These are phyloP conservation scores for Neurospora hispaniola DNA, from an alignment of 495 filamentous ascomycete genomes.

Conservation along the genomic window DNA sequence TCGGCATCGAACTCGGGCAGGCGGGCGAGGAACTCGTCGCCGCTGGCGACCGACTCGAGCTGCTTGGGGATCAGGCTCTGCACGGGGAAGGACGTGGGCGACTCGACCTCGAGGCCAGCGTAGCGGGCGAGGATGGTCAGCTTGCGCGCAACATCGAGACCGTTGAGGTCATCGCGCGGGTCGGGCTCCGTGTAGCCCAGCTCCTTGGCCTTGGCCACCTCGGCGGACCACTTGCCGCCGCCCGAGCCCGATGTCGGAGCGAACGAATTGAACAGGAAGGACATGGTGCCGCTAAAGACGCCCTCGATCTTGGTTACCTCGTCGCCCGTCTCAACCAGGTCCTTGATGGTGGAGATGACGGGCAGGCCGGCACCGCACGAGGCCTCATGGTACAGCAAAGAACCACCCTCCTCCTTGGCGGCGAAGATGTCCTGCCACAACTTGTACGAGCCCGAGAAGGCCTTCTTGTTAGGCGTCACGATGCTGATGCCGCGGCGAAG, in stretches of 20 bases:
- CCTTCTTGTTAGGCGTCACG: conserved; percentile 97
- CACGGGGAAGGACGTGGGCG: conserved; percentile 78
- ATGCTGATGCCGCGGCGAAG: conserved; percentile 71
- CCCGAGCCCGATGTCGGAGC: conserved; percentile 58
- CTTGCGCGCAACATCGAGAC: conserved; percentile 93
- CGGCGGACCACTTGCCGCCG: conserved; percentile 66
- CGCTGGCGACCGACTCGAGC: conserved; percentile 61
- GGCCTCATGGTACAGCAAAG: conserved; percentile 84
- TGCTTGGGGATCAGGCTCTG: conserved; percentile 81
- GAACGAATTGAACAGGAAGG: conserved; percentile 93
- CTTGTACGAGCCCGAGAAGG: conserved; percentile 64
- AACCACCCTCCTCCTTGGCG: conserved; percentile 49
- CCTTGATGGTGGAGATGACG: conserved; percentile 80
- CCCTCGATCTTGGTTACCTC: conserved; percentile 82
- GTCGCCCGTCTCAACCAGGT: conserved; percentile 83
- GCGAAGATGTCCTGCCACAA: conserved; percentile 77
- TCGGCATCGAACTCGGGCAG: conserved; percentile 67
- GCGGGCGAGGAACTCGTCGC: conserved; percentile 69
- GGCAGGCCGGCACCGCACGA: conserved; percentile 88
- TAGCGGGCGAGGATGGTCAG: conserved; percentile 84
- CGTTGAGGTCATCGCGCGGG: conserved; percentile 91
- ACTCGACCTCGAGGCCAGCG: conserved; percentile 63
- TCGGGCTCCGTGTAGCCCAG: conserved; percentile 97
- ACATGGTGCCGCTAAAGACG: conserved; percentile 93
- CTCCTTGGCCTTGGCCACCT: conserved; percentile 82